Evolutionary conservation across 106 monocot species (phyloP), one percentile per base, ranked within the genome.

Genomic region (Chionographis japonica): DNA sequence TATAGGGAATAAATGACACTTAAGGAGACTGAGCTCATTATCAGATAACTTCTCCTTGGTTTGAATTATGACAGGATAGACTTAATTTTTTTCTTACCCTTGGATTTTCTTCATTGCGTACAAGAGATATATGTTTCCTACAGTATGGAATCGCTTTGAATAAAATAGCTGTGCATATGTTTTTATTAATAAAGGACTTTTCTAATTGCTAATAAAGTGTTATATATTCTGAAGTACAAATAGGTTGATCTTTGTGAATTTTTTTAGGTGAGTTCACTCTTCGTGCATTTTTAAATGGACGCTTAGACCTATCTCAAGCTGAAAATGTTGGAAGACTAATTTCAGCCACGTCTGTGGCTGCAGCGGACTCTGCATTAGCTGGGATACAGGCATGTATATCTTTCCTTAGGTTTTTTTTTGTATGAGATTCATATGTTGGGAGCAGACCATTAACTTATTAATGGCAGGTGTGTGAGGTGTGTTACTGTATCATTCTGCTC

Each of bases 261-360:
- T 27, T 27, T 65, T 35, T 67, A 95, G 95, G 95, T 43, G 95
- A 95, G 62, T 95, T 97, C 62, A 92, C 97, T 52, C 84, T 97
- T 41, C 77, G 89, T 52, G 97, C 97, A 58, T 97, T 97, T 75
- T 68, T 97, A 56, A 97, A 97, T 89, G 92, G 97, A 56, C 83
- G 97, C 13, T 69, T 97, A 68, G 97, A 97, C 79, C 78, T 97
- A 54, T 76, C 89, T 72, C 97, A 97, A 77, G 92, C 89, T 40
- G 97, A 97, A 82, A 92, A 77, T 68, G 69, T 97, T 73, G 76
- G 64, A 27, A 89, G 69, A 69, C 80, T 97, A 40, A 75, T 92
- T 72, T 81, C 97, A 57, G 84, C 97, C 4, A 97, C 85, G 60
- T 92, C 97, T 57, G 60, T 88, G 40, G 89, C 87, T 76, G 92